Base-by-base conservation (phyloP, 2,329 filamentous ascomycete species). In the Cercospora berteroae region DNA sequence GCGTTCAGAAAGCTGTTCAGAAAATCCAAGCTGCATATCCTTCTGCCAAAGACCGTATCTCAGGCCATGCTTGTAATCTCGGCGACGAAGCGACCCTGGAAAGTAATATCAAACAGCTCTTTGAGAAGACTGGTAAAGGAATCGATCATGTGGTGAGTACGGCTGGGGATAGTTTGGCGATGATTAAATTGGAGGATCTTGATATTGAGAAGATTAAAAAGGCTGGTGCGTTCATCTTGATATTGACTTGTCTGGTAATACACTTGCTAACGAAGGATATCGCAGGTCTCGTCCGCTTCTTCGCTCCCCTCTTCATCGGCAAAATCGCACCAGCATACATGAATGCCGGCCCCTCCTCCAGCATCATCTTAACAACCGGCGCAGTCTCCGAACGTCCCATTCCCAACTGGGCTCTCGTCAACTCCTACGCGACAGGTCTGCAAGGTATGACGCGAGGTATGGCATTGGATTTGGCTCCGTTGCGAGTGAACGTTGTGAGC, bases 401-500 rank as follows among this genome's bases (percentile, higher is more conserved):
- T 0, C 80, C 82, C 0, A 80, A 83, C 23, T 88, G 85, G 84
- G 78, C 79, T 4, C 78, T 87, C 20, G 70, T 86, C 1, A 80
- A 81, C 0, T 78, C 79, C 1, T 85, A 83, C 62, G 83, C 81
- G 0, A 82, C 84, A 0, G 87, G 83, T 0, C 69, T 86, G 6
- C 80, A 87, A 60, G 82, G 83, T 3, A 81, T 90, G 74, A 80
- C 82, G 2, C 80, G 85, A 1, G 83, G 81, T 3, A 77, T 91
- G 36, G 89, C 89, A 1, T 72, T 90, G 33, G 88, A 91, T 72
- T 73, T 92, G 64, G 83, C 83, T 69, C 89, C 89, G 0, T 77
- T 90, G 8, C 79, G 89, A 1, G 88, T 90, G 27, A 91, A 91
- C 74, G 74, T 84, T 0, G 85, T 91, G 1, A 80, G 78, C 63